phyloP scores from a whole-genome alignment of 495 filamentous ascomycete species.

The Aspergillus panamensis region DNA sequence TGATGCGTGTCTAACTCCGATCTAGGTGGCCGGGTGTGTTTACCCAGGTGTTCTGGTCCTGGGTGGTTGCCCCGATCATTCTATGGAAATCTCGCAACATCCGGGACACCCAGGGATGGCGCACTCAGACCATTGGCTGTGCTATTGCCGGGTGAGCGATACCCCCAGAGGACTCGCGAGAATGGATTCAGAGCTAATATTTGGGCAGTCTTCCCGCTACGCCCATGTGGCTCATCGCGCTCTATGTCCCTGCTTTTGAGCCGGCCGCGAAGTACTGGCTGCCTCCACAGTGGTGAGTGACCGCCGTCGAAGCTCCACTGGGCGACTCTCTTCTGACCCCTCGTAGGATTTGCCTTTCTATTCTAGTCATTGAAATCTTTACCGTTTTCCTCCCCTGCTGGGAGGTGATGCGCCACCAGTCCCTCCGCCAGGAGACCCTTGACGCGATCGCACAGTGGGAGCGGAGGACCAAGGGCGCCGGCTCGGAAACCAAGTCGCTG shows the following conservation, averaged over 20 bases:
- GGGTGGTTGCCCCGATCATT: conserved; percentile 36
- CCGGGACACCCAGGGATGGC: conserved; percentile 64
- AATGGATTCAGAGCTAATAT: conserved; percentile 4
- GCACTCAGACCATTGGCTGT: conserved; percentile 60
- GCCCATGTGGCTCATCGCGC: conserved; percentile 60
- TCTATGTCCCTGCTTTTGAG: conserved; percentile 57
- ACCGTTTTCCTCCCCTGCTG: conserved; percentile 54
- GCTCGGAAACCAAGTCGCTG: conserved; percentile 29
- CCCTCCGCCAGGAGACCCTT: conserved; percentile 42
- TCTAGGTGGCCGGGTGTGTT: conserved; percentile 54
- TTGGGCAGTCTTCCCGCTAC: conserved; percentile 54
- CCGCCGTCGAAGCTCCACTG: background rate
- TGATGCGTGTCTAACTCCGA: conserved; percentile 12
- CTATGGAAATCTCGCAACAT: conserved; percentile 50
- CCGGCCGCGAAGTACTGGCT: conserved; percentile 52
- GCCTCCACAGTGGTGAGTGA: conserved; percentile 54
- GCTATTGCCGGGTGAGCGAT: conserved; percentile 45
- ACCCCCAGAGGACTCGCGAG: background rate
- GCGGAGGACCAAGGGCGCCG: conserved; percentile 25
- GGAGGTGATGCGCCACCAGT: conserved; percentile 49
- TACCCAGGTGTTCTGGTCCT: conserved; percentile 34
- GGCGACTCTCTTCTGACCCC: background rate
- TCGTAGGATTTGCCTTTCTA: conserved; percentile 51
- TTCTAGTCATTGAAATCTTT: conserved; percentile 51
- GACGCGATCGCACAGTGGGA: conserved; percentile 37